Conservation (phyloP, 2,329 filamentous ascomycete genomes). For the Neonectria faginata region DNA sequence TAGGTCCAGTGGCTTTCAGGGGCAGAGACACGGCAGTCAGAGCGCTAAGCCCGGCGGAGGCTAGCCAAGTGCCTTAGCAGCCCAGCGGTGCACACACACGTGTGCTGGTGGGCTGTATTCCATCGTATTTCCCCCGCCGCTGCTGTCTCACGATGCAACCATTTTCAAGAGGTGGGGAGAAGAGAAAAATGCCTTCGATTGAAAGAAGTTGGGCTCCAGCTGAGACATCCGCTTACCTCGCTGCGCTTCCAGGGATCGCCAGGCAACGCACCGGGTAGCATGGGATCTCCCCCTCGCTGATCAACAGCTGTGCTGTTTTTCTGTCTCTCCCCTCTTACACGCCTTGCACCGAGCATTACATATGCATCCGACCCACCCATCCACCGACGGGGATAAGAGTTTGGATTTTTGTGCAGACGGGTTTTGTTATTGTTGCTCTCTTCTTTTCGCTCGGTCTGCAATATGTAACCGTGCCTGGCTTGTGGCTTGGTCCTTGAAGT, state of each 20-base stretch:
- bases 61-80: neutral
- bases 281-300: neutral
- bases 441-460: neutral
- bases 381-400: neutral
- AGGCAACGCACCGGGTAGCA: constrained; percentile 3
- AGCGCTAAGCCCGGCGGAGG: neutral
- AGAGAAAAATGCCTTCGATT: neutral
- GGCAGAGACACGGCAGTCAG: neutral
- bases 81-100: constrained; percentile 10
- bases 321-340: constrained; percentile 15
- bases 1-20: neutral
- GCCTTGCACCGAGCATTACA: constrained; percentile 5
- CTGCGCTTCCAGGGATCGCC: neutral
- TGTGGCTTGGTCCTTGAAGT: neutral
- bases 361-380: neutral
- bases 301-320: neutral
- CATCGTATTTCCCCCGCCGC: too few species aligned
- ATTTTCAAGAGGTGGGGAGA: neutral
- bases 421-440: neutral
- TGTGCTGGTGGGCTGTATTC: constrained; percentile 1
- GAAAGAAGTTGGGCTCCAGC: neutral
- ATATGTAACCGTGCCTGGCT: neutral
- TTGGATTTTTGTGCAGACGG: neutral
- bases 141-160: too few species aligned
- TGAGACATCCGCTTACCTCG: neutral